phyloP scores from a whole-genome alignment of 2,329 filamentous ascomycete species.

The Claviceps sp. region DNA sequence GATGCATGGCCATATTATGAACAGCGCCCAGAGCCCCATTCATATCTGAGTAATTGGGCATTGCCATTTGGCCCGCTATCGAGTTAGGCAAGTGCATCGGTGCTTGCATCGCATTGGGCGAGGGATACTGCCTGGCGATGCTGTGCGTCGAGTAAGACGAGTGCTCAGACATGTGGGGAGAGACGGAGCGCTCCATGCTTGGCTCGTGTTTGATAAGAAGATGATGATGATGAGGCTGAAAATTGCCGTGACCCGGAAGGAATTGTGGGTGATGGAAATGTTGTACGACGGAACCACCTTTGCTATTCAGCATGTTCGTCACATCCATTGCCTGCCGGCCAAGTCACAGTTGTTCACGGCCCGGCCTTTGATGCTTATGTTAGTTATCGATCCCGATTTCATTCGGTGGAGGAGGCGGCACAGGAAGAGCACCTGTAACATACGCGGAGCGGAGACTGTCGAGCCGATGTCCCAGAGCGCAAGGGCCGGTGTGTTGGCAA shows the following conservation, averaged over 20 bases:
- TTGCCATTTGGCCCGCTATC: constrained; percentile 28
- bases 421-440: neutral
- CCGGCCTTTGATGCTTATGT: constrained; percentile 13
- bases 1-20: constrained; percentile 25
- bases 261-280: constrained; percentile 16
- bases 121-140: constrained; percentile 37
- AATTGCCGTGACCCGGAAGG: constrained; percentile 18
- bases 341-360: constrained; percentile 29
- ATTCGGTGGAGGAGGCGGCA: neutral
- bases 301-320: constrained; percentile 38
- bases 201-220: constrained; percentile 23
- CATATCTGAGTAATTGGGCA: constrained; percentile 25
- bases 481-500: constrained; percentile 7
- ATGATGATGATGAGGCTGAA: constrained; percentile 18
- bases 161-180: constrained; percentile 46
- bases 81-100: constrained; percentile 32
- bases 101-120: constrained; percentile 37
- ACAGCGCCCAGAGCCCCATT: constrained; percentile 19
- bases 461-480: constrained; percentile 12
- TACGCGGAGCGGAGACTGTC: constrained; percentile 6
- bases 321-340: constrained; percentile 39
- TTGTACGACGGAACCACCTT: constrained; percentile 21
- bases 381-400: neutral
- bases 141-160: constrained; percentile 41
- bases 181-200: constrained; percentile 39